phyloP scores from a whole-genome alignment of 1,139 yeast genomes.

The Blastobotrys elegans region DNA sequence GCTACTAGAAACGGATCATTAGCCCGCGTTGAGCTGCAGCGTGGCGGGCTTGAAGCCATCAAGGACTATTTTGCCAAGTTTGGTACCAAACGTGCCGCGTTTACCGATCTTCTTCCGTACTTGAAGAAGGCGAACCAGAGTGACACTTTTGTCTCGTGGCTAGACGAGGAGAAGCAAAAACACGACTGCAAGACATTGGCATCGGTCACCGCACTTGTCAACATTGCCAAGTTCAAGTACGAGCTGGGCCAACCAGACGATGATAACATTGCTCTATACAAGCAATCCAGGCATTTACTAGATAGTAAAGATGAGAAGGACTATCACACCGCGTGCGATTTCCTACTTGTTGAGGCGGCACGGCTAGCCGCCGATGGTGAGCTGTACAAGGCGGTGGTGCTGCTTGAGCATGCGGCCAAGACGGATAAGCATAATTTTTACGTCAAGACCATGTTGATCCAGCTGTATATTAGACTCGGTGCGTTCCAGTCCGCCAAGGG shows the following conservation, averaged over 20 bases:
- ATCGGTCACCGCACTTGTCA: conserved; percentile 44
- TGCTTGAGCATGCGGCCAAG: conserved; percentile 45
- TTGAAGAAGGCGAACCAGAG: background rate
- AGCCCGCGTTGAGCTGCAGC: conserved; percentile 44
- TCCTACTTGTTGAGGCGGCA: conserved; percentile 45
- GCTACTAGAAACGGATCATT: conserved; percentile 51
- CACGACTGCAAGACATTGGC: conserved; percentile 16
- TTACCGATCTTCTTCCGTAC: conserved; percentile 49
- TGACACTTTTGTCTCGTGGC: conserved; percentile 7
- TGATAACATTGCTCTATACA: conserved; percentile 34
- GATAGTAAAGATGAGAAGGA: conserved; percentile 49
- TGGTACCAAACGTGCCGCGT: conserved; percentile 56
- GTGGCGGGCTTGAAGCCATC: conserved; percentile 30
- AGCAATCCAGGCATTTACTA: conserved; percentile 31
- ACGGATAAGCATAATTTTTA: conserved; percentile 63
- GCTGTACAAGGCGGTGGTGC: conserved; percentile 35
- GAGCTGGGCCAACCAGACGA: conserved; percentile 19
- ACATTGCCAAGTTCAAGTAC: conserved; percentile 45
- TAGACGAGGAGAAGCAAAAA: conserved; percentile 12
- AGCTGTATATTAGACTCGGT: conserved; percentile 58
- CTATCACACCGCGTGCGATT: conserved; percentile 61
- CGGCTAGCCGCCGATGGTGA: conserved; percentile 20
- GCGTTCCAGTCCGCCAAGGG: conserved; percentile 46
- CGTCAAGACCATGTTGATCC: conserved; percentile 64
- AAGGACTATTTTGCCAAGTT: conserved; percentile 41